A percentile compares a stretch with the other conserved stretches of the same genome.
These are phyloP conservation scores for Cryptosporidium meleagridis DNA, from an alignment of 169 alveolate genomes.

Conservation along the genomic window DNA sequence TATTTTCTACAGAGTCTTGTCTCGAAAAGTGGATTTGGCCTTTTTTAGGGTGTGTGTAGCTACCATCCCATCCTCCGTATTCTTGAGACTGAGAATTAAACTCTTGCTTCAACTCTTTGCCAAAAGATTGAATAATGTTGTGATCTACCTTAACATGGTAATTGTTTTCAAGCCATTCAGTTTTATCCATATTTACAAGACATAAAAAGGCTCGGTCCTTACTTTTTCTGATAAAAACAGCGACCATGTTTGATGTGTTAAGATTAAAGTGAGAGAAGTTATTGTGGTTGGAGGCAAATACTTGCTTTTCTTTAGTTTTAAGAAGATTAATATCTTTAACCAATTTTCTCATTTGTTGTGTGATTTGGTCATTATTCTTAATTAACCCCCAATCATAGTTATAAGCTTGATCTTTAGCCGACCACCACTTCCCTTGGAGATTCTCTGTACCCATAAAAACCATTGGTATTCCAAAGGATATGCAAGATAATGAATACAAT, in stretches of 20 bases:
- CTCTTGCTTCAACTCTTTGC: constrained; percentile 20
- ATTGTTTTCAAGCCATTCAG: constrained; percentile 67
- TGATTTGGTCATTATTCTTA: constrained; percentile 34
- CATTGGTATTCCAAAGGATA: constrained; percentile 78
- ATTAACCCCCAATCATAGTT: constrained; percentile 74
- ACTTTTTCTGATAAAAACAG: constrained; percentile 18
- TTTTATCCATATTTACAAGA: constrained; percentile 63
- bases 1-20: neutral
- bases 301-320: constrained; percentile 4
- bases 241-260: neutral
- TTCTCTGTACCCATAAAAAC: constrained; percentile 79
- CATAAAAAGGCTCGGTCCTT: constrained; percentile 30
- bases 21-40: constrained; percentile 7
- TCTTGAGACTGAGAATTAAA: constrained; percentile 74
- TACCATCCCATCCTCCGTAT: constrained; percentile 77
- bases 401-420: constrained; percentile 49
- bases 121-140: constrained; percentile 1
- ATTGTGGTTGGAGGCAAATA: constrained; percentile 18
- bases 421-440: constrained; percentile 78
- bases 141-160: constrained; percentile 28
- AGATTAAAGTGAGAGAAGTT: constrained; percentile 35
- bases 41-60: constrained; percentile 49
- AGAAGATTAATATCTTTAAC: constrained; percentile 37
- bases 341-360: constrained; percentile 75
- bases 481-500: constrained; percentile 73